Conservation (phyloP, 768 basidiomycete genomes). For the Trametes elegans region DNA sequence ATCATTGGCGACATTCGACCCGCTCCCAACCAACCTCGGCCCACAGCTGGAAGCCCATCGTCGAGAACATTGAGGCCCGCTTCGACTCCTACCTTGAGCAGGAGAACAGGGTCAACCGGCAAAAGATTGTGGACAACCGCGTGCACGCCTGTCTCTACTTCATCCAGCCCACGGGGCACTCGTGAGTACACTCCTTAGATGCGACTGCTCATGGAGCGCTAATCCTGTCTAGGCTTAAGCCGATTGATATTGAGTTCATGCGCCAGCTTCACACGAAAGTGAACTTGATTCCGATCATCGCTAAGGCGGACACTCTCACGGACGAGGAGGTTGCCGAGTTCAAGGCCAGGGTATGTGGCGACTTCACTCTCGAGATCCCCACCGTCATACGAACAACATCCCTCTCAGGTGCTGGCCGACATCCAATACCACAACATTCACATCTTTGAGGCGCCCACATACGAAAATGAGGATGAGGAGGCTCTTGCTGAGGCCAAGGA, state of each 20-base stretch:
- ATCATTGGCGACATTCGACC: slow-evolving; percentile 14
- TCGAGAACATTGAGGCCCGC: slow-evolving; percentile 97
- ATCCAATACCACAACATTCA: slow-evolving; percentile 95
- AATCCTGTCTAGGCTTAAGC: slow-evolving; percentile 70
- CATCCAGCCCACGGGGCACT: slow-evolving; percentile 97
- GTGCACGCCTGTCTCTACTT: slow-evolving; percentile 99
- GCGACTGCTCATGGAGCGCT: slow-evolving; percentile 3
- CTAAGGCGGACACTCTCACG: slow-evolving; percentile 96
- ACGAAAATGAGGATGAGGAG: slow-evolving; percentile 99
- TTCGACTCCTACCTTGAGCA: slow-evolving; percentile 98
- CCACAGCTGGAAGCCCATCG: slow-evolving; percentile 93
- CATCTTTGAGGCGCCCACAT: slow-evolving; percentile 97
- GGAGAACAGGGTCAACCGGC: slow-evolving; percentile 96
- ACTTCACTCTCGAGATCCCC: slow-evolving; percentile 1
- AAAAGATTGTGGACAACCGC: slow-evolving; percentile 92
- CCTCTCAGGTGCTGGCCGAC: slow-evolving; percentile 78
- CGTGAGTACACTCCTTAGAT: slow-evolving; percentile 52
- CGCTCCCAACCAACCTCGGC: slow-evolving; percentile 15
- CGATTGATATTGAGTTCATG: slow-evolving; percentile 99
- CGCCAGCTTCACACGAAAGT: slow-evolving; percentile 94
- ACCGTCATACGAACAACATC: neutral
- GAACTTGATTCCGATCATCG: slow-evolving; percentile 98
- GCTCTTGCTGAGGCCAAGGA: slow-evolving; percentile 96
- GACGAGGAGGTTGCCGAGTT: slow-evolving; percentile 93
- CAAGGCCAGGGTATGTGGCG: slow-evolving; percentile 76